These are phyloP conservation scores for Tuber melanosporum DNA, from an alignment of 495 filamentous ascomycete species.

Conservation along the genomic window DNA sequence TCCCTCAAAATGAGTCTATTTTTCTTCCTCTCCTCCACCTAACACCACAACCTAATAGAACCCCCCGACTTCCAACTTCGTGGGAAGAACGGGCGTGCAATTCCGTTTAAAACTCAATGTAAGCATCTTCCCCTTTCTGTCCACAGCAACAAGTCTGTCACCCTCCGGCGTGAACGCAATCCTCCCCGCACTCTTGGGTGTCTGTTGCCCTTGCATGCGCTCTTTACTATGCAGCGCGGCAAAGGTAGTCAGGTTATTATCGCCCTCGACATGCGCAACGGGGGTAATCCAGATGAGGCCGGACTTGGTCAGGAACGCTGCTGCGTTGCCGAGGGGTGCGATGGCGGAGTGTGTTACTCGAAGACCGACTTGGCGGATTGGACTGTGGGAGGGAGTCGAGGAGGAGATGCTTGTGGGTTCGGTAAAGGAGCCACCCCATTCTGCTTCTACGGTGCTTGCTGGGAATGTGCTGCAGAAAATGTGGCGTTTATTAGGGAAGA, in stretches of 20 bases:
- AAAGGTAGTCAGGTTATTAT: constrained; percentile 38
- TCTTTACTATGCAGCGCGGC: constrained; percentile 19
- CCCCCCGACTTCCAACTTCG: constrained; percentile 30
- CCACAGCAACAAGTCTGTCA: constrained; percentile 32
- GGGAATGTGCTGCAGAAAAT: constrained; percentile 38
- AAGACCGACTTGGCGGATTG: constrained; percentile 34
- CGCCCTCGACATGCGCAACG: constrained; percentile 31
- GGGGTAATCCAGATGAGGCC: constrained; percentile 37
- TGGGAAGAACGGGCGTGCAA: constrained; percentile 9
- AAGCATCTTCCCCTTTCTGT: constrained; percentile 41
- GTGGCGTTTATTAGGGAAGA: constrained; percentile 40
- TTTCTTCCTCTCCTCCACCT: neutral
- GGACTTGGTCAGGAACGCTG: constrained; percentile 37
- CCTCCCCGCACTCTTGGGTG: constrained; percentile 25
- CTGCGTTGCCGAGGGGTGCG: constrained; percentile 34
- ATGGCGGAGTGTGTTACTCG: constrained; percentile 31
- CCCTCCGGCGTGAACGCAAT: constrained; percentile 37
- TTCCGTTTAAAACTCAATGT: constrained; percentile 29
- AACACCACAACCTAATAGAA: constrained; percentile 3
- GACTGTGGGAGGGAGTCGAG: constrained; percentile 21
- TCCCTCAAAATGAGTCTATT: neutral
- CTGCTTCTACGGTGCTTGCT: constrained; percentile 28
- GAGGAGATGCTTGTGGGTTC: constrained; percentile 24
- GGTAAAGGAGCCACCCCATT: constrained; percentile 39
- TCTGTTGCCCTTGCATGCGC: constrained; percentile 24